Conservation (phyloP, 768 basidiomycete species). For the Hypholoma sublateritium region DNA sequence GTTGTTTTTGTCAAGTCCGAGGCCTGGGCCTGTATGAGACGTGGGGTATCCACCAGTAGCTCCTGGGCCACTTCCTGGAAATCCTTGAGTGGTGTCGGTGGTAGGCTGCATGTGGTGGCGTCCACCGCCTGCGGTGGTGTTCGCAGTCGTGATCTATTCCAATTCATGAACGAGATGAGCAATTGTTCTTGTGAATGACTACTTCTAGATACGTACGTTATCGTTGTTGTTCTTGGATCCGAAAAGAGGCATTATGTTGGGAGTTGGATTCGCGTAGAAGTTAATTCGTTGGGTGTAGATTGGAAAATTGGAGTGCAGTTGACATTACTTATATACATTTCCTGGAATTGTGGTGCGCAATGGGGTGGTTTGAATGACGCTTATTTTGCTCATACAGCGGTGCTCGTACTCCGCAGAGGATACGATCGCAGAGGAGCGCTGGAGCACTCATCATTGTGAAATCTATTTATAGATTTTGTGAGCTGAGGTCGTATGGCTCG, state of each 20-base stretch:
- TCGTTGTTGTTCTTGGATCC: constrained; percentile 23
- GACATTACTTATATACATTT: no score
- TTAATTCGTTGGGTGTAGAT: background rate
- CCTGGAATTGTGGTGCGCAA: no score
- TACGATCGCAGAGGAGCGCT: no score
- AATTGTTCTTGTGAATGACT: background rate
- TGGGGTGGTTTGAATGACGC: no score
- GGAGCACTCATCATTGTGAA: no score
- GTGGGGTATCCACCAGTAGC: background rate
- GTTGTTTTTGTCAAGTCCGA: background rate
- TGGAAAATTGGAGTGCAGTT: no score
- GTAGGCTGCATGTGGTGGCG: constrained; percentile 3
- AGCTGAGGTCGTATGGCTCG: no score
- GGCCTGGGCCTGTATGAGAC: background rate
- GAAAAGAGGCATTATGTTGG: constrained; percentile 28
- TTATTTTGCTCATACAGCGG: no score
- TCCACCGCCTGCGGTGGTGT: background rate
- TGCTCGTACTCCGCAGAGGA: no score
- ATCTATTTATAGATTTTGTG: no score
- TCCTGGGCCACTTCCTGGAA: background rate
- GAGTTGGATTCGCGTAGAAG: background rate
- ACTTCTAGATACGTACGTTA: background rate
- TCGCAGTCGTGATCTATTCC: constrained; percentile 2
- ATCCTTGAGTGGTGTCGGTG: background rate
- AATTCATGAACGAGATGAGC: background rate